Evolutionary conservation across 257 asterid genomes (phyloP).

Genomic region (Oldenlandia corymbosa): DNA sequence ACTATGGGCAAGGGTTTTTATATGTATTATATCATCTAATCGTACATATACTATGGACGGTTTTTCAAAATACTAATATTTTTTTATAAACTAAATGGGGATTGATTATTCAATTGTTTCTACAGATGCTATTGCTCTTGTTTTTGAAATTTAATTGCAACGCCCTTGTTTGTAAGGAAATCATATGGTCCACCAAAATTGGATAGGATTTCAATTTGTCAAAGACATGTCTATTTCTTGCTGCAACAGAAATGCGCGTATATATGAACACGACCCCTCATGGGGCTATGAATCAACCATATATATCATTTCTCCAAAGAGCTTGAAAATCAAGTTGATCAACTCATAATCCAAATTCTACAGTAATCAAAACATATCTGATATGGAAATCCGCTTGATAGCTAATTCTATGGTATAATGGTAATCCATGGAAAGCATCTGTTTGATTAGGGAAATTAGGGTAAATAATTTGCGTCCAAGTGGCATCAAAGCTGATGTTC

Average conservation of each 20-base stretch:
- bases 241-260: background rate
- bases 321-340: too few species aligned
- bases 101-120: too few species aligned
- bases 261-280: background rate
- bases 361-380: background rate
- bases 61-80: too few species aligned
- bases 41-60: too few species aligned
- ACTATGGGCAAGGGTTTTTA: too few species aligned
- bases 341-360: background rate
- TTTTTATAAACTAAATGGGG: too few species aligned
- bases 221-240: background rate
- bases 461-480: background rate
- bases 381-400: constrained; percentile 3
- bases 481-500: constrained; percentile 24
- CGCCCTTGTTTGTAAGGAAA: background rate
- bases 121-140: too few species aligned
- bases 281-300: background rate
- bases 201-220: constrained; percentile 1
- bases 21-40: too few species aligned
- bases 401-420: background rate
- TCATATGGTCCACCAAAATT: constrained; percentile 8
- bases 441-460: background rate
- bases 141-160: background rate
- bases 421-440: constrained; percentile 4
- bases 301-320: background rate